These are phyloP conservation scores for Botrytis tulipae DNA, from an alignment of 2,329 filamentous ascomycete genomes.

Conservation along the genomic window DNA sequence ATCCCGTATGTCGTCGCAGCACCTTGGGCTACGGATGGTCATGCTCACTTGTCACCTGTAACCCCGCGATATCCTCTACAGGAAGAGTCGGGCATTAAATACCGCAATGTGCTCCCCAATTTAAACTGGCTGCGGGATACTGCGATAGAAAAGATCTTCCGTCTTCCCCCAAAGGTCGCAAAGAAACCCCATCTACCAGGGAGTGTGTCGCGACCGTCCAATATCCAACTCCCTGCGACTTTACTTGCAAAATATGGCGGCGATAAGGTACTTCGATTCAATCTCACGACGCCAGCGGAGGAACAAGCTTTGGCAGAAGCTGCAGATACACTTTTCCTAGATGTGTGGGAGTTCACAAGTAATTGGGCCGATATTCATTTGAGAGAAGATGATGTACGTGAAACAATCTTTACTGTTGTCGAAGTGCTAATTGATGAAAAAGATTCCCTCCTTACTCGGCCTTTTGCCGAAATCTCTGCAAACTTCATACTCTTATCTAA, in stretches of 20 bases:
- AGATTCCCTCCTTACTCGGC: conserved; percentile 71
- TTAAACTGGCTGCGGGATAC: conserved; percentile 52
- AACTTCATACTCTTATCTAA: conserved; percentile 68
- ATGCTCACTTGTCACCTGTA: conserved; percentile 22
- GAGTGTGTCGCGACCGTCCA: conserved; percentile 27
- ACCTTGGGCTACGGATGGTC: conserved; percentile 26
- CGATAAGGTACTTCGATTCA: conserved; percentile 89
- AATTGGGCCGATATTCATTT: conserved; percentile 84
- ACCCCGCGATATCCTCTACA: conserved; percentile 20
- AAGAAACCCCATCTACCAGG: conserved; percentile 26
- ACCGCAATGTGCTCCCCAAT: conserved; percentile 45
- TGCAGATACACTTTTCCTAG: conserved; percentile 72
- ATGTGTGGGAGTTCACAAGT: conserved; percentile 83
- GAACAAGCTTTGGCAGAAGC: conserved; percentile 71
- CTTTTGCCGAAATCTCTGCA: conserved; percentile 75
- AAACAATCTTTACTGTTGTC: neutral
- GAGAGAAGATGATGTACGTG: conserved; percentile 67
- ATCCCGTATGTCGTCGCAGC: conserved; percentile 26
- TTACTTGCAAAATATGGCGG: conserved; percentile 60
- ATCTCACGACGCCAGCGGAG: conserved; percentile 66
- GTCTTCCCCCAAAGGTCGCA: conserved; percentile 38
- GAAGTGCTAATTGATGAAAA: conserved; percentile 24
- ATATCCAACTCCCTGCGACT: conserved; percentile 38
- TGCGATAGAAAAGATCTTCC: conserved; percentile 51
- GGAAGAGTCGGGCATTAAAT: conserved; percentile 17